Evolutionary conservation across 495 filamentous ascomycete species (phyloP).

Genomic region (Penicillium robsamsonii): DNA sequence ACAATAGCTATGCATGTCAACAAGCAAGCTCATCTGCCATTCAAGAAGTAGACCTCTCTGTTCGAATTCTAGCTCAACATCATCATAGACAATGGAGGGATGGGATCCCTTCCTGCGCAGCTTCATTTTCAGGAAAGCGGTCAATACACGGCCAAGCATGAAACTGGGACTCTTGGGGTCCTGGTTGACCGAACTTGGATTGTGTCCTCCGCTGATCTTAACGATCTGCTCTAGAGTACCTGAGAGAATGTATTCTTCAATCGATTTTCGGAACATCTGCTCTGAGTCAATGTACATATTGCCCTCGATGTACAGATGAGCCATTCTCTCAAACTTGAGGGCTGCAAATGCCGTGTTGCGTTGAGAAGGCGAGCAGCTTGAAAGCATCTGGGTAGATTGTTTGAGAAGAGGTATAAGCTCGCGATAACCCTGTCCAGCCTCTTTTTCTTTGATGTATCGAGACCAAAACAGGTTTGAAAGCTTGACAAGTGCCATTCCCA

Average conservation of each 20-base stretch:
- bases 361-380: constrained; percentile 38
- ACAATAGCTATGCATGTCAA: constrained; percentile 31
- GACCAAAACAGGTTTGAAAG: constrained; percentile 81
- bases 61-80: constrained; percentile 29
- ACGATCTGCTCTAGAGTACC: constrained; percentile 39
- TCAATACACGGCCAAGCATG: constrained; percentile 49
- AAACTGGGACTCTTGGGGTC: constrained; percentile 41
- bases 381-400: constrained; percentile 48
- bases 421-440: constrained; percentile 34
- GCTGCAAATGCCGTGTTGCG: constrained; percentile 47
- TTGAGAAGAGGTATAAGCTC: constrained; percentile 45
- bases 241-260: constrained; percentile 45
- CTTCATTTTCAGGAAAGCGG: constrained; percentile 44
- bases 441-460: constrained; percentile 53
- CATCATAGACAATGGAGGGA: constrained; percentile 41
- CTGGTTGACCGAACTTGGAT: constrained; percentile 26
- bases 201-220: constrained; percentile 28
- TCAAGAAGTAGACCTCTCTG: constrained; percentile 53
- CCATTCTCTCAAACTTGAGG: constrained; percentile 56
- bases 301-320: constrained; percentile 41
- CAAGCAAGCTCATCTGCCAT: constrained; percentile 50
- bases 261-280: constrained; percentile 41
- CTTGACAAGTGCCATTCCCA: constrained; percentile 40
- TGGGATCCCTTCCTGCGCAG: constrained; percentile 33
- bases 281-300: constrained; percentile 38